phyloP scores from a whole-genome alignment of 1,139 yeast genomes.

The Yamadazyma dendronema region DNA sequence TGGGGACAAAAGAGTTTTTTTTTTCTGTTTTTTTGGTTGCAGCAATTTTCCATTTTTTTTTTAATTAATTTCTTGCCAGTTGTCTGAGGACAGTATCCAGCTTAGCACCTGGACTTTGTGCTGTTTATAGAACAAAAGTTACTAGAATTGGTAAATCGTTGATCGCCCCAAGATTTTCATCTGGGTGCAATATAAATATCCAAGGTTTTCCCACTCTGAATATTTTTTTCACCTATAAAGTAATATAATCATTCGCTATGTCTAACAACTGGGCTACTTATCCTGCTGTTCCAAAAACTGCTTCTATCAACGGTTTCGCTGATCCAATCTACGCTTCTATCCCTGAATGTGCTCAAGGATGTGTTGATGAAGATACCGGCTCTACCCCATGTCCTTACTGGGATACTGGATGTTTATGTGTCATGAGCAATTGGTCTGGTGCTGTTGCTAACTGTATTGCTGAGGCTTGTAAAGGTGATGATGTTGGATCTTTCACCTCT shows the following conservation, averaged over 20 bases:
- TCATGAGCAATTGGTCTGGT: slow-evolving; percentile 49
- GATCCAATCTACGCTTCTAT: slow-evolving; percentile 42
- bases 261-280: slow-evolving; percentile 29
- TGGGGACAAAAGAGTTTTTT: neutral
- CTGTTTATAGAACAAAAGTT: neutral
- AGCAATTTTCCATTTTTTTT: too few relatives aligned
- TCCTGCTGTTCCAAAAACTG: slow-evolving; percentile 50
- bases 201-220: neutral
- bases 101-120: neutral
- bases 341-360: slow-evolving; percentile 44
- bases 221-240: slow-evolving; percentile 1
- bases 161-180: neutral
- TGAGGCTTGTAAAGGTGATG: slow-evolving; percentile 35
- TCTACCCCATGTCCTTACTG: slow-evolving; percentile 51
- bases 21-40: too few relatives aligned
- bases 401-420: slow-evolving; percentile 56
- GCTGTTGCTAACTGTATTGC: slow-evolving; percentile 47
- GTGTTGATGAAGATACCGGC: slow-evolving; percentile 36
- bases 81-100: neutral
- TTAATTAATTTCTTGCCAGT: neutral
- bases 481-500: slow-evolving; percentile 37
- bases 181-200: slow-evolving; percentile 4
- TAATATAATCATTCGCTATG: slow-evolving; percentile 14
- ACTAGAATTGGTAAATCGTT: neutral
- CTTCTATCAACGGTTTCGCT: slow-evolving; percentile 51